phyloP scores from a whole-genome alignment of 139 green algal genomes.

The Mesostigma viride region DNA sequence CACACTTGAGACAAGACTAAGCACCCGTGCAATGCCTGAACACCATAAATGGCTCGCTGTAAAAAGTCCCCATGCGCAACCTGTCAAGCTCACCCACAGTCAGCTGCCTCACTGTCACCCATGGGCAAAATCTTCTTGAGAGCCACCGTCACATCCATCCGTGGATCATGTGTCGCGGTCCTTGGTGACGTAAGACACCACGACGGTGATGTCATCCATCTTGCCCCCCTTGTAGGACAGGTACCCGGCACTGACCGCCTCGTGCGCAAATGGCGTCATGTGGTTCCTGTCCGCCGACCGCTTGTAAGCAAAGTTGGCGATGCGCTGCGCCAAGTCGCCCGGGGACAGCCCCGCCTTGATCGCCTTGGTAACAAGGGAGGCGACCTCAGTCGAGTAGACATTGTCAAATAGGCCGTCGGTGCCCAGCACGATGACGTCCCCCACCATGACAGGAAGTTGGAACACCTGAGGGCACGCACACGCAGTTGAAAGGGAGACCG shows the following conservation, averaged over 20 bases:
- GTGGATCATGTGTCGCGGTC: too few species aligned
- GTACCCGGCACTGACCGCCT: slow-evolving; percentile 18
- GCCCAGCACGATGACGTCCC: slow-evolving; percentile 78
- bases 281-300: slow-evolving; percentile 6
- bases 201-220: slow-evolving; percentile 58
- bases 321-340: slow-evolving; percentile 14
- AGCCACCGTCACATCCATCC: too few species aligned
- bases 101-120: too few species aligned
- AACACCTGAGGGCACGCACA: slow-evolving; percentile 55
- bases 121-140: too few species aligned
- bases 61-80: too few species aligned
- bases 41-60: too few species aligned
- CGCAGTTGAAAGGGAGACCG: too few species aligned
- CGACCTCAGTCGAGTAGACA: slow-evolving; percentile 84
- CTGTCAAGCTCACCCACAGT: too few species aligned
- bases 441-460: slow-evolving; percentile 51
- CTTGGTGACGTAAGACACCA: slow-evolving; percentile 40
- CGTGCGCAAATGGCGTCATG: slow-evolving; percentile 28
- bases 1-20: too few species aligned
- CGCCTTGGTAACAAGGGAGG: slow-evolving; percentile 27
- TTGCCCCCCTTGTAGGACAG: slow-evolving; percentile 49
- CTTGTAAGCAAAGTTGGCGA: slow-evolving; percentile 13
- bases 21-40: too few species aligned
- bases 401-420: slow-evolving; percentile 98
- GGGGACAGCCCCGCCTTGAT: not conserved